Evolutionary conservation across 257 asterid species (phyloP).

Genomic region (Solanum sejunctum): DNA sequence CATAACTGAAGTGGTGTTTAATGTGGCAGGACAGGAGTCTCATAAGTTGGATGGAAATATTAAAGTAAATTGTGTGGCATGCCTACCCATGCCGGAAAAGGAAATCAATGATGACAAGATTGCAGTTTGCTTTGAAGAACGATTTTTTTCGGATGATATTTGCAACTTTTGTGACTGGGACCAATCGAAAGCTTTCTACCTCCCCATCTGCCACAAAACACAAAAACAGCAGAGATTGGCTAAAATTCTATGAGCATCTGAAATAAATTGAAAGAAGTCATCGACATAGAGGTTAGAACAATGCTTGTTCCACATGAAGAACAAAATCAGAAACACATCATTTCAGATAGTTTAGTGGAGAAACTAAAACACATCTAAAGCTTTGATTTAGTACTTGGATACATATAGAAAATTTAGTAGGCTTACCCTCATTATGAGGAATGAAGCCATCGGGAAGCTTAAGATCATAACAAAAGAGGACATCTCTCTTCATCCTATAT

Average conservation of each 20-base stretch:
- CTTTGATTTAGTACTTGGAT: background rate
- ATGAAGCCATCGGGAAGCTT: slow-evolving; percentile 67
- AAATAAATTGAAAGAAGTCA: background rate
- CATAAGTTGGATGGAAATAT: background rate
- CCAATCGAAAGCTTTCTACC: slow-evolving; percentile 77
- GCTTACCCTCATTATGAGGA: slow-evolving; percentile 67
- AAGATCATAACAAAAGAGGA: slow-evolving; percentile 87
- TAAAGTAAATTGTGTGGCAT: background rate
- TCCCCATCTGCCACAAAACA: slow-evolving; percentile 60
- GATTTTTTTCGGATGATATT: slow-evolving; percentile 42
- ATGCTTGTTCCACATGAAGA: background rate
- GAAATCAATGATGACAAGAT: slow-evolving; percentile 79
- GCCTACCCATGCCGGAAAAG: slow-evolving; percentile 86
- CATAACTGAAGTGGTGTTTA: background rate
- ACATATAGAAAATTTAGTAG: background rate
- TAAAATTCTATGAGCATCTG: background rate
- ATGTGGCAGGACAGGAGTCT: background rate
- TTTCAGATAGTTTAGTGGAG: background rate
- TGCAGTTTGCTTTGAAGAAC: slow-evolving; percentile 68
- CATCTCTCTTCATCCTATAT: slow-evolving; percentile 74
- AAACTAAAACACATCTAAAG: background rate
- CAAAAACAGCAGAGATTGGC: background rate
- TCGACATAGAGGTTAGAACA: background rate
- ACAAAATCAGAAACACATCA: background rate
- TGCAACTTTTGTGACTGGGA: slow-evolving; percentile 56